phyloP scores from a whole-genome alignment of 345 rosid species.

The Linum usitatissimum region DNA sequence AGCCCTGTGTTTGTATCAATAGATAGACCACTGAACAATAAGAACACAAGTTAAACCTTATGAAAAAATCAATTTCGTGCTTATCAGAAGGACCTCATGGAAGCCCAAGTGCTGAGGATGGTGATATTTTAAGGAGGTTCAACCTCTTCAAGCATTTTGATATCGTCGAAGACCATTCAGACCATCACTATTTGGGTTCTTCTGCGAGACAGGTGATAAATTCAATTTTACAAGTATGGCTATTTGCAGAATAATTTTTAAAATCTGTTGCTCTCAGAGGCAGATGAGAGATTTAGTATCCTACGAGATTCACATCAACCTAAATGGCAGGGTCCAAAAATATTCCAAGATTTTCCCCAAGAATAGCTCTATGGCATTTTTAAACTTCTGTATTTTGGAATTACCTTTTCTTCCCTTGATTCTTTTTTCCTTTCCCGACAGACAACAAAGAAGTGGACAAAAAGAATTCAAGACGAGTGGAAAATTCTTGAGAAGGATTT shows the following conservation, averaged over 20 bases:
- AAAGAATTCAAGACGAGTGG: slow-evolving; percentile 87
- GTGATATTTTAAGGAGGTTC: slow-evolving; percentile 40
- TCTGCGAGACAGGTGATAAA: slow-evolving; percentile 41
- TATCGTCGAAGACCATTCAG: slow-evolving; percentile 58
- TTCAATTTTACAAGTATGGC: no score
- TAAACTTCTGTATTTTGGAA: no score
- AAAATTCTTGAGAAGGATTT: slow-evolving; percentile 68
- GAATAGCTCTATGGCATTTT: no score
- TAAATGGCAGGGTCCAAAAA: no score
- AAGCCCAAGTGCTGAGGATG: slow-evolving; percentile 25
- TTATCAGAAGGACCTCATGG: slow-evolving; percentile 29
- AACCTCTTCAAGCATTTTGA: slow-evolving; percentile 66
- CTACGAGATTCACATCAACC: no score
- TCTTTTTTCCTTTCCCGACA: no score
- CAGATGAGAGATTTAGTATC: no score
- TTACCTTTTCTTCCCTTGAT: no score
- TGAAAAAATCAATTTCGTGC: slow-evolving; percentile 60
- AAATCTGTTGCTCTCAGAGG: no score
- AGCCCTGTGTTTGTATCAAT: no score
- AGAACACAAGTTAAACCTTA: slow-evolving; percentile 32
- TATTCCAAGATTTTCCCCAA: no score
- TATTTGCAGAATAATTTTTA: background rate
- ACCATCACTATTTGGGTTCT: slow-evolving; percentile 42
- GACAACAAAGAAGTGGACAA: slow-evolving; percentile 41
- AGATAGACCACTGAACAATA: background rate